Evolutionary conservation across 805 yeast genomes (phyloP).

Genomic region (Metschnikowia corniflorae): DNA sequence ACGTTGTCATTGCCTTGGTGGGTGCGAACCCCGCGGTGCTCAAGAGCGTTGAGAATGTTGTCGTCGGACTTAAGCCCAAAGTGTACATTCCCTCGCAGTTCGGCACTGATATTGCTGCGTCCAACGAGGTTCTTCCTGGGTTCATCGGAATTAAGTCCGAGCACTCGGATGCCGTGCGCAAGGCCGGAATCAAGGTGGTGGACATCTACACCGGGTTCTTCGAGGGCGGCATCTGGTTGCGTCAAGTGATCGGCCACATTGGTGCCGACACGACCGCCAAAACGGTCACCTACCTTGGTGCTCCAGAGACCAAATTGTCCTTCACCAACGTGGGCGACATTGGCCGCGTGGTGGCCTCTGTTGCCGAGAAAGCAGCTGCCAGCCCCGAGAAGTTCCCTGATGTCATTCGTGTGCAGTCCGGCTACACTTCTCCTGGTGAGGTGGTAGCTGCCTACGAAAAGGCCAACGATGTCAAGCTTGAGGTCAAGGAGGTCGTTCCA

Average conservation of each 20-base stretch:
- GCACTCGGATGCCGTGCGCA: conserved; percentile 40
- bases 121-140: conserved; percentile 29
- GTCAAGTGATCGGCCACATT: conserved; percentile 24
- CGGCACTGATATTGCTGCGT: conserved; percentile 43
- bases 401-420: conserved; percentile 41
- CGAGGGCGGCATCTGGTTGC: conserved; percentile 23
- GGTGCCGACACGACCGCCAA: conserved; percentile 33
- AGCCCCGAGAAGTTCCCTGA: conserved; percentile 40
- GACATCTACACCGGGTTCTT: conserved; percentile 42
- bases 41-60: conserved; percentile 36
- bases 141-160: conserved; percentile 30
- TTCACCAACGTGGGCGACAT: conserved; percentile 33
- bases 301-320: conserved; percentile 25
- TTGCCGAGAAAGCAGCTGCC: conserved; percentile 31
- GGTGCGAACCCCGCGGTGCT: conserved; percentile 29
- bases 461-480: conserved; percentile 28
- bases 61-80: conserved; percentile 42
- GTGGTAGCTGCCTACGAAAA: conserved; percentile 40
- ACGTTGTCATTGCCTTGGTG: conserved; percentile 48
- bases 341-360: conserved; percentile 40
- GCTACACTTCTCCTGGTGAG: conserved; percentile 34
- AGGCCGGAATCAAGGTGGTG: conserved; percentile 45
- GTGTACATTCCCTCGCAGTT: conserved; percentile 27
- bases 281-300: conserved; percentile 41
- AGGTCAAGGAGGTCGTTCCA: conserved; percentile 22